phyloP scores from a whole-genome alignment of 768 basidiomycete species.

The Boletus fagicola region DNA sequence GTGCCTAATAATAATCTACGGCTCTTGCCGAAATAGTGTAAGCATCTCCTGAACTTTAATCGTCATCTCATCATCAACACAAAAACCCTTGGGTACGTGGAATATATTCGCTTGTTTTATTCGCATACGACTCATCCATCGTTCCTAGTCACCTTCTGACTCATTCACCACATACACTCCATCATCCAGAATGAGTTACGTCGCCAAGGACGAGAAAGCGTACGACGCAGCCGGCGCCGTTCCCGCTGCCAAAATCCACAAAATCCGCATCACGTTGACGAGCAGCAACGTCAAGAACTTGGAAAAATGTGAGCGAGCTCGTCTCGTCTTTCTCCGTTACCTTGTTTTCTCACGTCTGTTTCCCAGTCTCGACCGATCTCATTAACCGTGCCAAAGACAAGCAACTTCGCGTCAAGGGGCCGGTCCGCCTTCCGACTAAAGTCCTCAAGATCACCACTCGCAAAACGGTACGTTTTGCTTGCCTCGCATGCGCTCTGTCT shows the following conservation, averaged over 20 bases:
- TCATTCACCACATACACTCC: constrained; percentile 40
- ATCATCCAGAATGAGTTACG: constrained; percentile 82
- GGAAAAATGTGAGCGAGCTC: constrained; percentile 79
- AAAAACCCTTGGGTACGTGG: constrained; percentile 32
- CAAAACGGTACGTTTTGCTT: constrained; percentile 73
- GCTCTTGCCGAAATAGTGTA: constrained; percentile 12
- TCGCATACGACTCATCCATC: constrained; percentile 2
- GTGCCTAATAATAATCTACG: not conserved
- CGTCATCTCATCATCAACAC: constrained; percentile 26
- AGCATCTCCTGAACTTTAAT: constrained; percentile 34
- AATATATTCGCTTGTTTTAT: not conserved
- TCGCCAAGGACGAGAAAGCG: constrained; percentile 98
- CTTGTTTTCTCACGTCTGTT: not conserved
- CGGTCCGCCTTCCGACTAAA: constrained; percentile 98
- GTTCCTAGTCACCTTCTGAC: constrained; percentile 75
- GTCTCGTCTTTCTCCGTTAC: not conserved
- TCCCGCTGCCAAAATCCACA: constrained; percentile 91
- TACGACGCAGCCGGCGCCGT: constrained; percentile 93
- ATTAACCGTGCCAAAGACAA: constrained; percentile 99
- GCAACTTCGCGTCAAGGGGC: constrained; percentile 98
- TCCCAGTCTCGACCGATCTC: constrained; percentile 86
- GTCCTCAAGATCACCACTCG: constrained; percentile 98
- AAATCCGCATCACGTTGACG: constrained; percentile 98
- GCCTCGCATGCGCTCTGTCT: not conserved
- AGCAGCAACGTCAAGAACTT: constrained; percentile 97